Base-by-base conservation (phyloP, 2,329 filamentous ascomycete species). In the Thielaviopsis musarum region DNA sequence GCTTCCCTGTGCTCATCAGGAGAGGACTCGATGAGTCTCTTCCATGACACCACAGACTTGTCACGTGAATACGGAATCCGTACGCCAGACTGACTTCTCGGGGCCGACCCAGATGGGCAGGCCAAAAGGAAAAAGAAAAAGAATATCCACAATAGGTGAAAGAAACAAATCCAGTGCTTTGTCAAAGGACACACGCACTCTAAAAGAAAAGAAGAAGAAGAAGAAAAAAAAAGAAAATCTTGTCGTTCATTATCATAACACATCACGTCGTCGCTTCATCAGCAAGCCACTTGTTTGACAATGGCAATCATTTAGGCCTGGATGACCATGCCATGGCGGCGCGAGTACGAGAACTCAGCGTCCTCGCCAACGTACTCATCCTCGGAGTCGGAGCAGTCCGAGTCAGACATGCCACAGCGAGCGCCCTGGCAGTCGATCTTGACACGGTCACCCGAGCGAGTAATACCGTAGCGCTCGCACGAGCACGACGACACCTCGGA, bases 391-490 rank as follows among this genome's bases (percentile, higher is more conserved):
- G 58, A 58, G 48, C 61, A 54, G 64, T 80, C 81, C 74, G 87
- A 93, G 48, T 61, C 59, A n/a, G 54, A 58, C 6, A 15, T 2
- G 68, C 88, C 88, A 74, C 91, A 96, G 70, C 88, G 85, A 63
- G 83, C 77, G 66, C 91, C 91, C 66, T 90, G 90, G 69, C 91
- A 97, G 81, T 96, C 91, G 71, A 96, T 83, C 81, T 91, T 93
- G 80, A 97, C 87, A 68, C 91, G 85, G 72, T 94, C 87, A 69
- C 91, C 90, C 72, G 85, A 84, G 74, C 90, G 87, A 64, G 91
- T 96, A 77, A 97, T 95, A 67, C 91, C 91, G 77, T 93, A 96
- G 75, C 91, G 88, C 73, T 96, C 89, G 75, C 91, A 97, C 64
- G 85, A 90, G 82, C 93, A 97, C 70, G 79, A 80, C 68, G 80